Evolutionary conservation across 2,329 filamentous ascomycete genomes (phyloP).

Genomic region (Fusarium sp.): DNA sequence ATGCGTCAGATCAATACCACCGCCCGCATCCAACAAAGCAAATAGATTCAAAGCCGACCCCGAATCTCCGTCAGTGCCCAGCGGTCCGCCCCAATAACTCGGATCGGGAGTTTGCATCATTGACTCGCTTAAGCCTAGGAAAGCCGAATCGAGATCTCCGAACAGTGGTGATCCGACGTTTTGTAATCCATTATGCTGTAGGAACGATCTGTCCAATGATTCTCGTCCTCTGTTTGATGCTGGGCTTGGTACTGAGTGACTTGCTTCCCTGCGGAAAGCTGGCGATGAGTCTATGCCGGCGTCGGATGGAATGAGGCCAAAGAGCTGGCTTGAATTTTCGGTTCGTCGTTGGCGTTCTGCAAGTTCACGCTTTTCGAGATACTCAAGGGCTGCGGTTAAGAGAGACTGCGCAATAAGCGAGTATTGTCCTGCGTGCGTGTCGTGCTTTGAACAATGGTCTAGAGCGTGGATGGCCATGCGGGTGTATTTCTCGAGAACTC

Average conservation of each 20-base stretch:
- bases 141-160: conserved; percentile 57
- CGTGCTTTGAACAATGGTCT: conserved; percentile 65
- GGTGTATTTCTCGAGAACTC: conserved; percentile 66
- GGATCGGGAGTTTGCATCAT: conserved; percentile 61
- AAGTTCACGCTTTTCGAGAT: conserved; percentile 65
- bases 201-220: conserved; percentile 48
- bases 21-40: conserved; percentile 65
- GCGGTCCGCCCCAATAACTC: conserved; percentile 56
- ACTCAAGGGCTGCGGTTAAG: conserved; percentile 61
- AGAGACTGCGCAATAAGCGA: conserved; percentile 68
- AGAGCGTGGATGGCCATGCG: conserved; percentile 64
- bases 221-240: conserved; percentile 37
- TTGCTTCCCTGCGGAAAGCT: conserved; percentile 17
- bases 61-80: conserved; percentile 60
- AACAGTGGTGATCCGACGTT: conserved; percentile 52
- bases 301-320: conserved; percentile 62
- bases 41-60: conserved; percentile 66
- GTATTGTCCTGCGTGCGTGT: conserved; percentile 68
- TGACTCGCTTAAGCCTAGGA: conserved; percentile 57
- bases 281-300: conserved; percentile 31
- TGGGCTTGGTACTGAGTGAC: conserved; percentile 34
- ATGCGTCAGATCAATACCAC: conserved; percentile 67
- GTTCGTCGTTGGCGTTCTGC: conserved; percentile 63
- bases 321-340: conserved; percentile 67
- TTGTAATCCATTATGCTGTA: conserved; percentile 50